These are phyloP conservation scores for Raffaelea deltoideospora DNA, from an alignment of 2,329 filamentous ascomycete species.

Conservation along the genomic window DNA sequence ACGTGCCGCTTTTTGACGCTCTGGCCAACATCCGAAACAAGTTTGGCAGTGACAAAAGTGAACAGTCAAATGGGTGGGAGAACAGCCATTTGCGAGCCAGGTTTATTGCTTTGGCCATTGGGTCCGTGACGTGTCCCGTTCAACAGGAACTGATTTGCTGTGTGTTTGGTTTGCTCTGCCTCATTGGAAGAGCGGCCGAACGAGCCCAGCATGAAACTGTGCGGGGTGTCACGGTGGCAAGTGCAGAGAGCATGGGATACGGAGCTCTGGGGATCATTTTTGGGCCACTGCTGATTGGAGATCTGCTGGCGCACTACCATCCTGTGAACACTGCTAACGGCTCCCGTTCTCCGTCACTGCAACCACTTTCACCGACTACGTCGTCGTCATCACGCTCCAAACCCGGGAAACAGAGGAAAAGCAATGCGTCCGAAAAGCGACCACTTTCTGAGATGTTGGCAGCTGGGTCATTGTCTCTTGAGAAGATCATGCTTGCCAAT, in stretches of 20 bases:
- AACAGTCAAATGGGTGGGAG: slow-evolving; percentile 35
- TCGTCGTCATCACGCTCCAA: slow-evolving; percentile 25
- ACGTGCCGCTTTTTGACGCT: slow-evolving; percentile 43
- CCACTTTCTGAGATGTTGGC: slow-evolving; percentile 8
- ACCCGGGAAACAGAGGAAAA: slow-evolving; percentile 23
- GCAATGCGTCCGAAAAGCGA: slow-evolving; percentile 3
- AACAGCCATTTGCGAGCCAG: slow-evolving; percentile 42
- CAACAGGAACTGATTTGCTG: slow-evolving; percentile 50
- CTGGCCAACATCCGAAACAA: slow-evolving; percentile 46
- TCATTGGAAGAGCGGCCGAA: slow-evolving; percentile 44
- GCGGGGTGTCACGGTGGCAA: slow-evolving; percentile 26
- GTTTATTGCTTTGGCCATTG: slow-evolving; percentile 49
- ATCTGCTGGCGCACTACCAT: too few relatives aligned
- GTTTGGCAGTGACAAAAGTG: slow-evolving; percentile 27
- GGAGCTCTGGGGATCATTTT: slow-evolving; percentile 47
- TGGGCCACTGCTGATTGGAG: slow-evolving; percentile 46
- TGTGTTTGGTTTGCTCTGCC: slow-evolving; percentile 48
- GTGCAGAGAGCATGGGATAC: slow-evolving; percentile 49
- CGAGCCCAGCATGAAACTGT: slow-evolving; percentile 31
- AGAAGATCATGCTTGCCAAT: slow-evolving; percentile 44
- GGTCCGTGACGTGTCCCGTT: slow-evolving; percentile 41
- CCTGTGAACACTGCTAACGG: slow-evolving; percentile 28
- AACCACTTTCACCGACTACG: slow-evolving; percentile 16
- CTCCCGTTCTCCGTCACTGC: slow-evolving; percentile 14
- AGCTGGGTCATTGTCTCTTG: slow-evolving; percentile 20